These are phyloP conservation scores for Trichophyton mentagrophytes DNA, from an alignment of 2,329 filamentous ascomycete species.

Conservation along the genomic window DNA sequence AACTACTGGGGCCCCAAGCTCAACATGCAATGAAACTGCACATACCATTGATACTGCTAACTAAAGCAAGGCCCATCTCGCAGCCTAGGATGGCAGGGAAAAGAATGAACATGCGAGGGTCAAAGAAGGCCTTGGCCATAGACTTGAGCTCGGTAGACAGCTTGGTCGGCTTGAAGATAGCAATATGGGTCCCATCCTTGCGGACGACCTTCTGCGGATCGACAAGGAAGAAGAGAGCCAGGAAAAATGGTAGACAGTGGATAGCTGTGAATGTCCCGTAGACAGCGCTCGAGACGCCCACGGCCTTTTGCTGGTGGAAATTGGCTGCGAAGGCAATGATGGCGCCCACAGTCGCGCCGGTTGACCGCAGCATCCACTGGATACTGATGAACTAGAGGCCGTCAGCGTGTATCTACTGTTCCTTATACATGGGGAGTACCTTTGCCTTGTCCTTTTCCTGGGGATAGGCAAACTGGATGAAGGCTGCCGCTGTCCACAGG, in stretches of 20 bases:
- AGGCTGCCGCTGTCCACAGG: constrained; percentile 31
- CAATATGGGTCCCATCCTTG: constrained; percentile 56
- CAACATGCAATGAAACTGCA: not conserved
- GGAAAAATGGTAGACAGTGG: constrained; percentile 48
- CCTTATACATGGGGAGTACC: constrained; percentile 47
- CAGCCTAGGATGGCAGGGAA: constrained; percentile 62
- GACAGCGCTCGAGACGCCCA: constrained; percentile 43
- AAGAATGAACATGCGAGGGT: constrained; percentile 52
- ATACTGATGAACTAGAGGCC: constrained; percentile 44
- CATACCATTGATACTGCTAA: constrained; percentile 18
- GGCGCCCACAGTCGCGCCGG: constrained; percentile 48
- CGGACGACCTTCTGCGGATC: constrained; percentile 56
- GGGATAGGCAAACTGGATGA: constrained; percentile 57
- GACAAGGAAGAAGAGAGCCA: constrained; percentile 50
- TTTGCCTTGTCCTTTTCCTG: constrained; percentile 62
- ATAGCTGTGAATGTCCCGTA: constrained; percentile 63
- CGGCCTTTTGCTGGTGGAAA: not conserved
- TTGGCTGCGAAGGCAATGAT: not conserved
- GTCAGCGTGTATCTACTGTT: constrained; percentile 38
- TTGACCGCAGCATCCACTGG: constrained; percentile 73
- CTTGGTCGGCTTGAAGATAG: constrained; percentile 66
- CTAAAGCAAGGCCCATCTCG: constrained; percentile 59
- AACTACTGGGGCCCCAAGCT: too few species aligned
- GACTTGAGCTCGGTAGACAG: constrained; percentile 61
- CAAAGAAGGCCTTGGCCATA: constrained; percentile 52